Evolutionary conservation across 306 rosid genomes (phyloP), one percentile per base, ranked within the genome.

Genomic region (Trifolium pratense): DNA sequence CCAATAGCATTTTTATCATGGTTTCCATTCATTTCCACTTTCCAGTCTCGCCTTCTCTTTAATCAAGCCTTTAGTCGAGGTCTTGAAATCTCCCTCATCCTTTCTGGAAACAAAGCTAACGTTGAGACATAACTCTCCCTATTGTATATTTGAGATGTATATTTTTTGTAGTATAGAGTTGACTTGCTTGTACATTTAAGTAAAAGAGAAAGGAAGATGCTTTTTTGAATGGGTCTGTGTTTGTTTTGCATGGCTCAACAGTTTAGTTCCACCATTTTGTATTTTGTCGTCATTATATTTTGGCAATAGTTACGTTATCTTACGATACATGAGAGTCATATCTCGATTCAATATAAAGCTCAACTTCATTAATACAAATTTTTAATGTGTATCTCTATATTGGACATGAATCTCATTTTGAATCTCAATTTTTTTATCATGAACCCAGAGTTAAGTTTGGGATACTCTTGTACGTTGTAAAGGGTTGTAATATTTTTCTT

Each of bases 11-110:
- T 94, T 64, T 60, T 94, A 46, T 89, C 98, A 7, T 94, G 98
- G 98, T 94, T 94, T 84, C 97, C 98, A 0, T 94, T 94, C 86
- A 71, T 94, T 76, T 89, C 98, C 43, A 94, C 98, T 21, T 91
- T 94, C 84, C 98, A 91, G 79, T 94, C 98, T 64, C 97, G 98
- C 48, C 96, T 94, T 70, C 92, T 94, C 72, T 94, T 89, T 57
- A 94, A 94, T 79, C 99, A 94, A 89, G 99, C 99, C 34, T 94
- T 91, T 74, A 94, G 97, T 70, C 99, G 99, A 34, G 99, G 99
- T 43, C 85, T 94, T 80, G 97, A 94, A 80, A 94, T 94, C 75
- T 94, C 99, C 1, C 78, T 94, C 85, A 94, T 94, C 85, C 99
- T 94, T 63, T 89, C 99, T 26, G 99, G 99, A 80, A 94, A 91